Evolutionary conservation across 164 flowering plant genomes (phyloP).

Genomic region (Nymphaea colorata): DNA sequence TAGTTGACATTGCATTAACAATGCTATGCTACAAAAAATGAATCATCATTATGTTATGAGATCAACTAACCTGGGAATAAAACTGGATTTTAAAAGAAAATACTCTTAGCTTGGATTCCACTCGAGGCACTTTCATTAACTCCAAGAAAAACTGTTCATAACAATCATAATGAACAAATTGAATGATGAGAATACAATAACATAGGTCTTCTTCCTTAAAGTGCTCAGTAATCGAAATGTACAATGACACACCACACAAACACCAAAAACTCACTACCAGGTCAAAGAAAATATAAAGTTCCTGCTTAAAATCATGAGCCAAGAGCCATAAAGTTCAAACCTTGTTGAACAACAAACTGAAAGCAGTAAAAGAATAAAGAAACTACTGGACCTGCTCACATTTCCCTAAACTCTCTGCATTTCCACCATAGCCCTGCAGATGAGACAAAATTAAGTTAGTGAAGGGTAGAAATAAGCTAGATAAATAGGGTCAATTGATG

Average conservation of each 20-base stretch:
- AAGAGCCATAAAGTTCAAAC: no score
- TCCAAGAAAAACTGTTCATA: slow-evolving; percentile 69
- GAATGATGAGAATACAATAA: no score
- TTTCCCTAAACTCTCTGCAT: slow-evolving; percentile 74
- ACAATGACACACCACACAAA: no score
- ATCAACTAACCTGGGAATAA: slow-evolving; percentile 47
- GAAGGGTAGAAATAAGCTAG: neutral
- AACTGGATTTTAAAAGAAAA: slow-evolving; percentile 91
- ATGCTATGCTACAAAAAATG: neutral
- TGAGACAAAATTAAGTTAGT: no score
- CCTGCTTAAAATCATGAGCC: no score
- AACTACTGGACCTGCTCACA: slow-evolving; percentile 72
- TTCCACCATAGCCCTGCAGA: slow-evolving; percentile 72
- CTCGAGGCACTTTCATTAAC: slow-evolving; percentile 95
- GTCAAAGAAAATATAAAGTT: no score
- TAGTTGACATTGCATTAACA: no score
- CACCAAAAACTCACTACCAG: no score
- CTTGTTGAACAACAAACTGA: neutral
- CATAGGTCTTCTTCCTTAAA: no score
- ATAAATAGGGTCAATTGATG: slow-evolving; percentile 2
- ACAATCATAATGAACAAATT: neutral
- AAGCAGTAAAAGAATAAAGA: slow-evolving; percentile 1
- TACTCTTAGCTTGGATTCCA: slow-evolving; percentile 88
- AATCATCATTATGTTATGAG: neutral
- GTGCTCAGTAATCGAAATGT: no score